Percentiles rank a stretch among this genome's conserved stretches.
phyloP scores from a whole-genome alignment of 2,329 filamentous ascomycete genomes.

The Pleomassaria siparia region DNA sequence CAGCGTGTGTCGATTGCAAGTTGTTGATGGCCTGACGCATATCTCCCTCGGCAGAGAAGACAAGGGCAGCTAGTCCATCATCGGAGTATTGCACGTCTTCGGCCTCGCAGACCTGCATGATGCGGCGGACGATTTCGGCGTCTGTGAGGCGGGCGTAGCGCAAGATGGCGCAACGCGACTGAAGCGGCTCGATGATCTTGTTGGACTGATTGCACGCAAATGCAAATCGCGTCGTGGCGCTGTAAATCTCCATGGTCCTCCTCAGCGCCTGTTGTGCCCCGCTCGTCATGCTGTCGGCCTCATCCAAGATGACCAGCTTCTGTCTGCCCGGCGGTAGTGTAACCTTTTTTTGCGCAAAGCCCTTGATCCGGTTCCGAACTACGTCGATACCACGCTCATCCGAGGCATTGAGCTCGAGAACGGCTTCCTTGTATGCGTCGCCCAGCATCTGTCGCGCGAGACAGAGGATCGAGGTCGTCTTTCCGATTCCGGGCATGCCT shows the following conservation, averaged over 20 bases:
- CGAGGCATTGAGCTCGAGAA: slow-evolving; percentile 92
- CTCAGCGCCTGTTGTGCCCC: slow-evolving; percentile 94
- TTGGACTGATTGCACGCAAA: slow-evolving; percentile 99
- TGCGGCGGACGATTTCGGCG: slow-evolving; percentile 83
- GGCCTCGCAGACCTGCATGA: slow-evolving; percentile 89
- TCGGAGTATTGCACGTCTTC: slow-evolving; percentile 90
- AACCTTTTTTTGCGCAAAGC: slow-evolving; percentile 98
- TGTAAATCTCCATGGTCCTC: slow-evolving; percentile 98
- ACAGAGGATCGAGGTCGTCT: slow-evolving; percentile 94
- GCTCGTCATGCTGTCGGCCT: slow-evolving; percentile 94
- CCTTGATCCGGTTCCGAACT: slow-evolving; percentile 95
- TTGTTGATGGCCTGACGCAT: slow-evolving; percentile 99
- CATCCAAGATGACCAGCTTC: slow-evolving; percentile 96
- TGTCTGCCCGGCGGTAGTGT: slow-evolving; percentile 87
- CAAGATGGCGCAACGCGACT: slow-evolving; percentile 93
- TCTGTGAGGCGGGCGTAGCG: slow-evolving; percentile 92
- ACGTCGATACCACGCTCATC: slow-evolving; percentile 98
- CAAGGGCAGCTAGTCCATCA: slow-evolving; percentile 90
- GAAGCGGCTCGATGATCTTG: slow-evolving; percentile 99
- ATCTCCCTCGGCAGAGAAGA: slow-evolving; percentile 96
- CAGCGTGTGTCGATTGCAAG: slow-evolving; percentile 86
- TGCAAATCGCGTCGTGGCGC: slow-evolving; percentile 91
- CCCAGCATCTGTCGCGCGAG: slow-evolving; percentile 89
- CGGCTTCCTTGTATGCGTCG: slow-evolving; percentile 94
- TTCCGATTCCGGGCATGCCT: slow-evolving; percentile 99